Evolutionary conservation across 495 filamentous ascomycete species (phyloP).

Genomic region (Penicillium bovifimosum): DNA sequence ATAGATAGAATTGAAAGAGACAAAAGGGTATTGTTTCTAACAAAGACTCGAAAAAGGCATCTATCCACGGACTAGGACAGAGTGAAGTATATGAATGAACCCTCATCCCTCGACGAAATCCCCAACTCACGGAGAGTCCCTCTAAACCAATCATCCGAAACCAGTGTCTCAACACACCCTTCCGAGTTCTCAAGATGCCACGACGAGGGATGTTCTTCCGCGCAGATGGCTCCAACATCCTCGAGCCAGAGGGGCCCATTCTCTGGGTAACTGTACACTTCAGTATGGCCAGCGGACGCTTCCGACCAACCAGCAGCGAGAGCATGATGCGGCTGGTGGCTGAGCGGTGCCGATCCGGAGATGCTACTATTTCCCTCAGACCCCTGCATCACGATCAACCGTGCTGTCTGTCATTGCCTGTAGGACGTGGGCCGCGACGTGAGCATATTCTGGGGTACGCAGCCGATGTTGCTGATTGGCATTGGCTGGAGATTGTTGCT

Average conservation of each 20-base stretch:
- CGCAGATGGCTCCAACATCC: neutral
- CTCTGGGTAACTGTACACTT: conserved; percentile 2
- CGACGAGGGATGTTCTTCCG: neutral
- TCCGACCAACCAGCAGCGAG: neutral
- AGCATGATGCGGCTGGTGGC: conserved; percentile 1
- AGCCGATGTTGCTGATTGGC: neutral
- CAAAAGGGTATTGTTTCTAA: neutral
- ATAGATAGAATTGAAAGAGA: neutral
- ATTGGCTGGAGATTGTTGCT: neutral
- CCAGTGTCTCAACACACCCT: neutral
- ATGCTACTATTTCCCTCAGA: neutral
- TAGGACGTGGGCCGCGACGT: neutral
- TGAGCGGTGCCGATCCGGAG: neutral
- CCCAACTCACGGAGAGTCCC: neutral
- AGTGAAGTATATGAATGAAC: neutral
- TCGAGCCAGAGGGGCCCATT: neutral
- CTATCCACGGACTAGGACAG: neutral
- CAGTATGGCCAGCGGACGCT: neutral
- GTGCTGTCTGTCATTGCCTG: neutral
- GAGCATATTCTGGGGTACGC: neutral
- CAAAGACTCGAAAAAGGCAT: neutral
- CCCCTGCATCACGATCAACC: neutral
- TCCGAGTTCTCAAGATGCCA: neutral
- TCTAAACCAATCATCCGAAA: neutral
- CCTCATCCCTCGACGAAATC: neutral